Percentiles rank a stretch among this genome's conserved stretches.
Evolutionary conservation across 345 rosid species (phyloP).

Genomic region (Stellera chamaejasme): DNA sequence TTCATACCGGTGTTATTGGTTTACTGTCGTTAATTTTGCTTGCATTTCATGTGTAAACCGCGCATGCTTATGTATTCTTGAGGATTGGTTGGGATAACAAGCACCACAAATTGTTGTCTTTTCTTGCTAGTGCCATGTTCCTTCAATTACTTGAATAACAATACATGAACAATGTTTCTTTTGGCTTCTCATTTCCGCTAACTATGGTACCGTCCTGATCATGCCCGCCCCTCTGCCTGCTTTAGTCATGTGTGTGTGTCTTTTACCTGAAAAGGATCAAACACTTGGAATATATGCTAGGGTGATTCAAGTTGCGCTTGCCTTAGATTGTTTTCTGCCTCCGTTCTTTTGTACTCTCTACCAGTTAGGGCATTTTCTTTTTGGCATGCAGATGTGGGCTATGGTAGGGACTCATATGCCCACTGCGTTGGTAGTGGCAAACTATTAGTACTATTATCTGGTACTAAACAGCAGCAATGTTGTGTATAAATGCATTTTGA

Average conservation of each 20-base stretch:
- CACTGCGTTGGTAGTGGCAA: conserved; percentile 1
- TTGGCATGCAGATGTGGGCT: conserved; percentile 8
- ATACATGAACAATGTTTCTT: conserved; percentile 16
- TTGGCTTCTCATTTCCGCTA: not conserved
- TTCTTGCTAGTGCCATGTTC: conserved; percentile 30
- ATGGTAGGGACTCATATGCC: conserved; percentile 18
- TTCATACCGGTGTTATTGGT: conserved; percentile 30
- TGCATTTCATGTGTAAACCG: conserved; percentile 50
- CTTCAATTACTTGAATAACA: conserved; percentile 38
- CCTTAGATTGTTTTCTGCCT: conserved; percentile 8
- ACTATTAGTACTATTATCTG: conserved; percentile 13
- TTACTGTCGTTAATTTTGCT: conserved; percentile 31
- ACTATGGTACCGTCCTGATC: not conserved
- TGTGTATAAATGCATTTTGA: conserved; percentile 1
- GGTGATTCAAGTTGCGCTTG: conserved; percentile 8
- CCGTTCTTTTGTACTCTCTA: conserved; percentile 13
- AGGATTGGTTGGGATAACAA: conserved; percentile 35
- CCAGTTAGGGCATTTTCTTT: conserved; percentile 9
- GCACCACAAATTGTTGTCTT: conserved; percentile 33
- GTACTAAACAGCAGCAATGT: not conserved
- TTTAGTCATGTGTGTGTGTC: conserved; percentile 1
- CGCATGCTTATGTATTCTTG: conserved; percentile 48
- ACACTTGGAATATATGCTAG: conserved; percentile 10
- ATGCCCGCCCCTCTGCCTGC: conserved; percentile 6
- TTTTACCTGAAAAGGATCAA: conserved; percentile 17